Evolutionary conservation across 306 rosid species (phyloP).

Genomic region (Sphenostylis stenocarpa): DNA sequence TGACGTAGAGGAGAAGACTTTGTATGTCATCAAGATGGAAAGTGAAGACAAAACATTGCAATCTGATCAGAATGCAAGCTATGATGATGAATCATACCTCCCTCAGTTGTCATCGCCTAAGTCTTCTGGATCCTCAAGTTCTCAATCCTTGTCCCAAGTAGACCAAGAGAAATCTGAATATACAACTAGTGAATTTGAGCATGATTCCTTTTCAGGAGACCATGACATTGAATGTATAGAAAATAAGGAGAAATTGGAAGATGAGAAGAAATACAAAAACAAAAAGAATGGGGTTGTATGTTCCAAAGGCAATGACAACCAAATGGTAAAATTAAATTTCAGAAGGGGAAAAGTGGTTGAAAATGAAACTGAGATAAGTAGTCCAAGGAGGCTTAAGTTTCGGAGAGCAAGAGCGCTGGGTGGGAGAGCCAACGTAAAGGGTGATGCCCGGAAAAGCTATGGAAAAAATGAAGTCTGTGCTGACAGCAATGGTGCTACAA

Average conservation of each 20-base stretch:
- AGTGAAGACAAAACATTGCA: constrained; percentile 47
- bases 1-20: constrained; percentile 65
- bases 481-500: constrained; percentile 13
- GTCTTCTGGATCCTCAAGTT: constrained; percentile 37
- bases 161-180: constrained; percentile 57
- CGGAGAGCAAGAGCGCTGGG: constrained; percentile 52
- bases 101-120: constrained; percentile 37
- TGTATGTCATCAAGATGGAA: constrained; percentile 69
- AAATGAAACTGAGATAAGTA: constrained; percentile 40
- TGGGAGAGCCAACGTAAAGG: constrained; percentile 39
- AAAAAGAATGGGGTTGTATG: constrained; percentile 36
- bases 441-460: constrained; percentile 41
- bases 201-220: constrained; percentile 42
- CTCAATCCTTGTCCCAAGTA: constrained; percentile 38
- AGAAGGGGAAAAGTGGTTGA: constrained; percentile 71
- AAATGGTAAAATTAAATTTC: constrained; percentile 50
- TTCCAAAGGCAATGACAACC: constrained; percentile 46
- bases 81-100: constrained; percentile 33
- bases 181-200: constrained; percentile 56
- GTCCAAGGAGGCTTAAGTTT: constrained; percentile 74
- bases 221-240: constrained; percentile 42
- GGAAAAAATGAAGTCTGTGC: constrained; percentile 43
- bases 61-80: constrained; percentile 44
- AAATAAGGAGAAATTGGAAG: constrained; percentile 36
- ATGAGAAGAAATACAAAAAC: constrained; percentile 34